Evolutionary conservation across 768 basidiomycete genomes (phyloP), one percentile per base, ranked within the genome.

Genomic region (Termitomyces sp.): DNA sequence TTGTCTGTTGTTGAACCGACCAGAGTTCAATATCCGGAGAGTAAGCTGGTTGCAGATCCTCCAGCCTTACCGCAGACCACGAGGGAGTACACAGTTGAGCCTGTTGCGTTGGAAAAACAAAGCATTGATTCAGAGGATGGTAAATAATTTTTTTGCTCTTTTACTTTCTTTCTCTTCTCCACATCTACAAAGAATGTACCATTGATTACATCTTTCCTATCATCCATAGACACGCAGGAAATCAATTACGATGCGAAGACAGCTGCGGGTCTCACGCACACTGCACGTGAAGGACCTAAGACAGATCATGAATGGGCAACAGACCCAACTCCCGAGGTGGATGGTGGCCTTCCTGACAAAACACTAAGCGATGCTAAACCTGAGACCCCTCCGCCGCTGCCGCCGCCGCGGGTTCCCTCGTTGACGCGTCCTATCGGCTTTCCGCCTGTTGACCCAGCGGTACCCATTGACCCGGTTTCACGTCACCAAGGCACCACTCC

Each of bases 171-270:
- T 57, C 59, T 49, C 59, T 49, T 66, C 52, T 64, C 55, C 55
- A 50, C 46, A 53, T 39, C 49, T 55, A 59, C 49, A 56, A 48
- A 54, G 55, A 66, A 67, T 61, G 57, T 60, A 66, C 62, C 43
- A 62, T 74, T 75, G 71, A 72, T 74, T 68, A 36, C 52, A 36
- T 47, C 48, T 56, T 59, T 62, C 59, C 45, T 44, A 40, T 56
- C 27, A 42, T 45, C 48, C 52, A 46, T 64, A 66, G 63, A 62
- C 61, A 46, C 50, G 60, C 58, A 40, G 44, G 37, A 59, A 53
- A 27, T 55, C 52, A 55, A 33, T 55, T 57, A 47, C 49, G 55
- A 47, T 51, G 13, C 53, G 53, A 46, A 34, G 48, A 36, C 42
- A 47, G 42, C 34, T 53, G 42, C 45, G 30, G 44, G 4, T 60